Evolutionary conservation across 2,329 filamentous ascomycete species (phyloP).

Genomic region (Monilinia polystroma): DNA sequence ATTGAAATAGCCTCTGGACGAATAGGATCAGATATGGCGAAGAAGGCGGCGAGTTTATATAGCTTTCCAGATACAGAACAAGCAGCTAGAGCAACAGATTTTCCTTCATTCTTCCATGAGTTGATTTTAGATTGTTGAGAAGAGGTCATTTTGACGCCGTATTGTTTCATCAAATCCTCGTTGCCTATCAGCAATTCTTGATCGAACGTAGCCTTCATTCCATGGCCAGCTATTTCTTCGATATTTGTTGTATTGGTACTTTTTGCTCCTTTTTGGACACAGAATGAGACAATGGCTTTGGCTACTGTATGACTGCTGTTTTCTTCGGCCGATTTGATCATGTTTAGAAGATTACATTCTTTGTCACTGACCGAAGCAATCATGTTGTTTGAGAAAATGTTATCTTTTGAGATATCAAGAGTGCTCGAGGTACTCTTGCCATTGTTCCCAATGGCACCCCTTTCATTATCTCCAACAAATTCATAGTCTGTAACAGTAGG

Average conservation of each 20-base stretch:
- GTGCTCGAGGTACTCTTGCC: background rate
- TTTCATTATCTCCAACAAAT: slow-evolving; percentile 30
- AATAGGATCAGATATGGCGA: slow-evolving; percentile 79
- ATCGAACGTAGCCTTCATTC: slow-evolving; percentile 59
- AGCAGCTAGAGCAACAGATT: slow-evolving; percentile 57
- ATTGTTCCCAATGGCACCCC: background rate
- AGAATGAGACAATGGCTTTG: slow-evolving; percentile 66
- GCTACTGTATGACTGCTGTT: slow-evolving; percentile 75
- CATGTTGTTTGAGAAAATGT: background rate
- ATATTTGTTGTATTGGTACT: slow-evolving; percentile 45
- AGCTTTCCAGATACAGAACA: background rate
- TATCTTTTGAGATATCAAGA: slow-evolving; percentile 22
- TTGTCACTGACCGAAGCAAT: background rate
- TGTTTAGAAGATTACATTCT: slow-evolving; percentile 47
- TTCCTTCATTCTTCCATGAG: slow-evolving; percentile 61
- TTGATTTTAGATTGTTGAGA: slow-evolving; percentile 45
- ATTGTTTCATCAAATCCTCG: slow-evolving; percentile 63
- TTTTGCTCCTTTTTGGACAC: slow-evolving; percentile 42
- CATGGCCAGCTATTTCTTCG: slow-evolving; percentile 70
- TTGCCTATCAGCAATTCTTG: slow-evolving; percentile 64
- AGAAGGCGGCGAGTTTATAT: slow-evolving; percentile 60
- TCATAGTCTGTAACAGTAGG: slow-evolving; percentile 57
- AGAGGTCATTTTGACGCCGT: slow-evolving; percentile 44
- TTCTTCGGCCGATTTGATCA: slow-evolving; percentile 63
- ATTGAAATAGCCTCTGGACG: slow-evolving; percentile 68